phyloP scores from a whole-genome alignment of 495 filamentous ascomycete genomes.

The Apiosordaria backusii region DNA sequence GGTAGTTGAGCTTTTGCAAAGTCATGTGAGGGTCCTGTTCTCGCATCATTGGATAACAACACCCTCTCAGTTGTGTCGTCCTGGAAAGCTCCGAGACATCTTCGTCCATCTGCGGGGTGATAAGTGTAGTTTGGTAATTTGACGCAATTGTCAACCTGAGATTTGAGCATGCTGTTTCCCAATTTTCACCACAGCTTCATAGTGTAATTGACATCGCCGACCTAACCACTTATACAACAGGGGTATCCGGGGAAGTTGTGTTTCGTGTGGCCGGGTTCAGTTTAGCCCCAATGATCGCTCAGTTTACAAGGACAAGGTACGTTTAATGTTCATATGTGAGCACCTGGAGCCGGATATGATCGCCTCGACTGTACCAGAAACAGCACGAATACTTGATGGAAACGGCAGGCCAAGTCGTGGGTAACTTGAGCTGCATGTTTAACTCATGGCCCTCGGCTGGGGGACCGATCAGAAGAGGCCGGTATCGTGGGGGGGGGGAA shows the following conservation, averaged over 20 bases:
- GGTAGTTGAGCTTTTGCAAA: neutral
- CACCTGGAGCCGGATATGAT: slow-evolving; percentile 10
- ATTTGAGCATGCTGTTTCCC: no score
- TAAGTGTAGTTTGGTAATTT: neutral
- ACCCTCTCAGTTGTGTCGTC: neutral
- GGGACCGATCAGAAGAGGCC: neutral
- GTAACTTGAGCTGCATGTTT: neutral
- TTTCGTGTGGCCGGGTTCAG: slow-evolving; percentile 9
- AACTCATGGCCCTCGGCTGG: neutral
- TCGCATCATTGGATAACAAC: neutral
- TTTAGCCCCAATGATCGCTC: slow-evolving; percentile 9
- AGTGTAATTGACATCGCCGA: slow-evolving; percentile 18
- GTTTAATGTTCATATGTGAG: neutral
- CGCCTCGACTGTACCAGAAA: neutral
- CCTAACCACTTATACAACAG: slow-evolving; percentile 9
- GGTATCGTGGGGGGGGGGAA: neutral
- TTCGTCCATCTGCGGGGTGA: slow-evolving; percentile 3
- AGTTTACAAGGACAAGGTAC: neutral
- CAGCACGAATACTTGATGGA: neutral
- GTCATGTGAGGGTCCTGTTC: neutral
- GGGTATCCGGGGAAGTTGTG: slow-evolving; percentile 8
- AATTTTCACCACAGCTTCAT: neutral
- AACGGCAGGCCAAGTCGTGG: neutral
- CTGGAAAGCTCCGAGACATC: slow-evolving; percentile 20
- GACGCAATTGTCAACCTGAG: neutral